Evolutionary conservation across 2,329 filamentous ascomycete species (phyloP), one percentile per base, ranked within the genome.

Genomic region (Epichloe typhina): DNA sequence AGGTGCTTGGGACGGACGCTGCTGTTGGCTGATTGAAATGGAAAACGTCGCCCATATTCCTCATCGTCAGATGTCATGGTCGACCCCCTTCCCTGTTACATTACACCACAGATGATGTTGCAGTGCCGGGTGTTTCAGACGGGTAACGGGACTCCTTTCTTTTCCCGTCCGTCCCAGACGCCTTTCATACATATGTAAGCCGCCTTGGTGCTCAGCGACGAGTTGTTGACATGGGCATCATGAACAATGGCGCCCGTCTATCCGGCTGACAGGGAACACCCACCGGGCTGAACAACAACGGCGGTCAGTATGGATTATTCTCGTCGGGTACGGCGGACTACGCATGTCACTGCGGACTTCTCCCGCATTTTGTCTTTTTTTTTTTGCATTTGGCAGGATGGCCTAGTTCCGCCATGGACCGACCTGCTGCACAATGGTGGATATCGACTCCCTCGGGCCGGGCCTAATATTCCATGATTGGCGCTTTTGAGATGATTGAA

Each of bases 361-460:
- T 26, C 23, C 7, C 2, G 23, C 11, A n/a, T 40, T 31, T 17
- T 21, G 13, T 21, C 2, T n/a, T n/a, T n/a, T 40, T 35, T 47
- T 47, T 37, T 13, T 17, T 17, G 31, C 31, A 46, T 35, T 36
- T 26, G 39, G 39, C n/a, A 41, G 9, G 1, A 41, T 41, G n/a
- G 8, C 17, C 17, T 11, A 19, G 39, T 13, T n/a, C 11, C 4
- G 39, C 15, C 39, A 5, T 21, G 39, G 7, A 23, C 5, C 17
- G 17, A 17, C 17, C 17, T 41, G 9, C 46, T 50, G 48, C 48
- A 45, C 17, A 15, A 23, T 11, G 6, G 41, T 50, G 48, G 48
- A 50, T 45, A 45, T 50, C 21, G 23, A 21, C 40, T 50, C 39
- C 44, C 40, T 50, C 48, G 23, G 31, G 41, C 37, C 12, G 17